These are phyloP conservation scores for Anthracocystis panici-leucophaei DNA, from an alignment of 1,284 basidiomycete species.

Conservation along the genomic window DNA sequence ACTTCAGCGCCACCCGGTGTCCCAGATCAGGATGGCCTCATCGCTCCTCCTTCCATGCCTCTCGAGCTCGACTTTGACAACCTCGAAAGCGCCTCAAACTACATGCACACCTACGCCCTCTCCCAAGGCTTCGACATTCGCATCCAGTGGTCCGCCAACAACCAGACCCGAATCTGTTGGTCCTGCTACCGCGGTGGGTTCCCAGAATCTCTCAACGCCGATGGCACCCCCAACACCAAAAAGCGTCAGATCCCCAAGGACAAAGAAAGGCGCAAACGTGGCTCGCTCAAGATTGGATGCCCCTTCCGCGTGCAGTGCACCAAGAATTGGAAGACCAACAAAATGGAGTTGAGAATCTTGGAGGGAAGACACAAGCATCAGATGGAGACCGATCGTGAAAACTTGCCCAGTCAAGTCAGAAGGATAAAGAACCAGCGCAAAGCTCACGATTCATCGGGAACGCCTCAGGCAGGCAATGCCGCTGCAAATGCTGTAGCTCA, in stretches of 20 bases:
- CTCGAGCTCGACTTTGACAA: constrained; percentile 55
- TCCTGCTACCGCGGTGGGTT: constrained; percentile 52
- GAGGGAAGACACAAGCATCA: constrained; percentile 51
- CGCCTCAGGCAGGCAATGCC: constrained; percentile 29
- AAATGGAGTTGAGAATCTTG: constrained; percentile 50
- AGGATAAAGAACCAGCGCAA: constrained; percentile 44
- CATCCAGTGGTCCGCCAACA: constrained; percentile 57
- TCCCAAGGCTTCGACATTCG: constrained; percentile 56
- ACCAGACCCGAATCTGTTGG: constrained; percentile 54
- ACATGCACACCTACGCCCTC: constrained; percentile 55
- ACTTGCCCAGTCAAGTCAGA: constrained; percentile 43
- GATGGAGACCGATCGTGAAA: constrained; percentile 49
- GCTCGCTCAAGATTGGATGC: constrained; percentile 52
- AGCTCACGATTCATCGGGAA: constrained; percentile 17
- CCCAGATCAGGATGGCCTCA: constrained; percentile 33
- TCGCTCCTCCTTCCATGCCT: constrained; percentile 52
- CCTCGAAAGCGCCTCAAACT: constrained; percentile 50
- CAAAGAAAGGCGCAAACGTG: constrained; percentile 47
- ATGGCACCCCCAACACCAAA: constrained; percentile 50
- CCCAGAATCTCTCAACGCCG: constrained; percentile 43
- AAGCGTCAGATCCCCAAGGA: constrained; percentile 53
- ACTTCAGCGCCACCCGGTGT: constrained; percentile 37
- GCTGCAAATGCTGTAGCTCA: constrained; percentile 42
- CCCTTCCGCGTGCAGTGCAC: constrained; percentile 52
- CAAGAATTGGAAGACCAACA: constrained; percentile 53